Evolutionary conservation across 306 rosid genomes (phyloP), one percentile per base, ranked within the genome.

Genomic region (Gleditsia sinensis): DNA sequence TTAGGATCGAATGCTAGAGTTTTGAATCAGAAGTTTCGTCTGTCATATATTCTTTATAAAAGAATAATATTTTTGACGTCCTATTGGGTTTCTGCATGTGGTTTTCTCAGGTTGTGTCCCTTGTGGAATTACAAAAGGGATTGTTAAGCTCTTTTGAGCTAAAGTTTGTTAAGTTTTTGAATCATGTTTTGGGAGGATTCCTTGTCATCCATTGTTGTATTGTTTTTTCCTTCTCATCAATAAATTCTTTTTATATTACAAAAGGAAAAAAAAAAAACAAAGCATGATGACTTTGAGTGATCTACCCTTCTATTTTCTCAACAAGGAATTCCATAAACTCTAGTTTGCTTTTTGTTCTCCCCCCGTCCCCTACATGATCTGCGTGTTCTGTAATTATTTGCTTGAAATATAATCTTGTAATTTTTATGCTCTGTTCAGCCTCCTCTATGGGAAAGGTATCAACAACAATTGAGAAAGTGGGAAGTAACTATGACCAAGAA

Each of bases 371-470:
- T 30, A 33, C 78, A 42, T 36, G 34, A 49, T 59, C 3, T 51
- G 51, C 24, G 34, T 74, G 72, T 49, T 49, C 28, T 12, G 23
- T 46, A 69, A 45, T 69, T 69, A 30, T 32, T 30, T 74, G 46
- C 11, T 30, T 62, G 74, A 65, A 50, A 30, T 67, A 34, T 20
- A 8, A 56, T 46, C 39, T 63, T 21, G 27, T 21, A 36, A 3
- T 24, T 53, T 69, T 78, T 46, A 30, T 74, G 72, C 42, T 45
- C 58, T 74, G 61, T 83, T 71, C 90, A 95, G 99, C 90, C 88
- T 10, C 96, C 99, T 0, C 76, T 77, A 11, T 95, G 99, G 99
- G 93, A 92, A 83, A 86, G 59, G 56, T 95, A 90, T 83, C 94
- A 84, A 71, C 88, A 82, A 81, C 25, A 90, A 85, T 59, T 90